These are phyloP conservation scores for Caryopteris hybrid DNA, from an alignment of 305 asterid species.

Conservation along the genomic window DNA sequence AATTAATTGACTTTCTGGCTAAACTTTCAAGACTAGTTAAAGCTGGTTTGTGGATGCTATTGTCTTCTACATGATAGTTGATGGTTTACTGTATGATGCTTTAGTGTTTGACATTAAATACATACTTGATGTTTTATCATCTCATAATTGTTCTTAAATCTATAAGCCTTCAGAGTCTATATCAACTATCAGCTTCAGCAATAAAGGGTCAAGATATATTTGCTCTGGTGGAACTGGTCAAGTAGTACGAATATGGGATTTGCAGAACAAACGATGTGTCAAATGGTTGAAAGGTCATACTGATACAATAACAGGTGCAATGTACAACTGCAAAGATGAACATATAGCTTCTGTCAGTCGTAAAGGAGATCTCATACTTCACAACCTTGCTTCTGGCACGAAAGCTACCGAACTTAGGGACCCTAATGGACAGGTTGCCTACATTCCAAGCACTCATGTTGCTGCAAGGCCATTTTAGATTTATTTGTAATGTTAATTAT, in stretches of 20 bases:
- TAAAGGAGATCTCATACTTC: conserved; percentile 91
- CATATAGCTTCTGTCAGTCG: conserved; percentile 96
- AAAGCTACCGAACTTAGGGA: conserved; percentile 92
- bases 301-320: conserved; percentile 77
- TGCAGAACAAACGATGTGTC: conserved; percentile 87
- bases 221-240: conserved; percentile 98
- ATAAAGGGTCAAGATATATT: conserved; percentile 85
- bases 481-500: conserved; percentile 9
- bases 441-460: conserved; percentile 13
- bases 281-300: conserved; percentile 98
- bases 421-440: conserved; percentile 88
- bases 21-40: neutral
- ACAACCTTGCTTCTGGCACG: conserved; percentile 96
- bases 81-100: neutral
- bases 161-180: conserved; percentile 65
- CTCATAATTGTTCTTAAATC: conserved; percentile 11
- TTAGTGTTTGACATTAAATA: conserved; percentile 9
- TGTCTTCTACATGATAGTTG: neutral
- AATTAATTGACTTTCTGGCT: no score
- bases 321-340: conserved; percentile 98
- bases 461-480: conserved; percentile 3
- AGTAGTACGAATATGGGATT: conserved; percentile 96
- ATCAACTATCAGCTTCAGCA: conserved; percentile 90
- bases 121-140: conserved; percentile 10
- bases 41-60: neutral